Percentiles rank a stretch among this genome's conserved stretches.
Conservation (phyloP, 768 basidiomycete genomes). For the Lyophyllum semitale region DNA sequence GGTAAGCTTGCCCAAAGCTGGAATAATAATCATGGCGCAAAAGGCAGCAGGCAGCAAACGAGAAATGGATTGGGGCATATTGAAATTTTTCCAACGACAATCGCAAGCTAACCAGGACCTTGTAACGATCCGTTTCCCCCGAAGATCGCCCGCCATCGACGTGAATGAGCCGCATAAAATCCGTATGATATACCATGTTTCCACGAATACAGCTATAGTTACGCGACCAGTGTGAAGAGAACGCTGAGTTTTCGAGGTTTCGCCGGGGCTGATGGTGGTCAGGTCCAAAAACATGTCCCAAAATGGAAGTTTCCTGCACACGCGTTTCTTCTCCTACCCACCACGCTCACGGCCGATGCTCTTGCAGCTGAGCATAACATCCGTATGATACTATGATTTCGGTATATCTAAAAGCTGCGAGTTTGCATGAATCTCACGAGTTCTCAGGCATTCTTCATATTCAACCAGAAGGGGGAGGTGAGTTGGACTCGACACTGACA, state of each 20-base stretch:
- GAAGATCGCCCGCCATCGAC: constrained; percentile 8
- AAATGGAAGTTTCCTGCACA: constrained; percentile 11
- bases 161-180: constrained; percentile 8
- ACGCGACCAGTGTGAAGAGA: not conserved
- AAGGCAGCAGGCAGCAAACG: constrained; percentile 4
- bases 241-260: not conserved
- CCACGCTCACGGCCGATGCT: constrained; percentile 1
- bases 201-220: not conserved
- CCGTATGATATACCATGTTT: constrained; percentile 1
- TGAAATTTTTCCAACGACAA: not conserved
- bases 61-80: constrained; percentile 5
- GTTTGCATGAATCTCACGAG: not conserved
- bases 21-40: not conserved
- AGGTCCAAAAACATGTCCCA: constrained; percentile 3
- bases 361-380: constrained; percentile 2
- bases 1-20: constrained; percentile 33
- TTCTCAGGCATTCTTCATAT: constrained; percentile 93
- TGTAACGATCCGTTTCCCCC: not conserved
- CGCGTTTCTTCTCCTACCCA: not conserved
- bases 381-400: constrained; percentile 28
- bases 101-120: not conserved
- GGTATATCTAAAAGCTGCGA: constrained; percentile 14
- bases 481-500: constrained; percentile 21
- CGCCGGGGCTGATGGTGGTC: not conserved
- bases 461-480: constrained; percentile 99